phyloP scores from a whole-genome alignment of 2,329 filamentous ascomycete genomes.

The Diaporthe nobilis region DNA sequence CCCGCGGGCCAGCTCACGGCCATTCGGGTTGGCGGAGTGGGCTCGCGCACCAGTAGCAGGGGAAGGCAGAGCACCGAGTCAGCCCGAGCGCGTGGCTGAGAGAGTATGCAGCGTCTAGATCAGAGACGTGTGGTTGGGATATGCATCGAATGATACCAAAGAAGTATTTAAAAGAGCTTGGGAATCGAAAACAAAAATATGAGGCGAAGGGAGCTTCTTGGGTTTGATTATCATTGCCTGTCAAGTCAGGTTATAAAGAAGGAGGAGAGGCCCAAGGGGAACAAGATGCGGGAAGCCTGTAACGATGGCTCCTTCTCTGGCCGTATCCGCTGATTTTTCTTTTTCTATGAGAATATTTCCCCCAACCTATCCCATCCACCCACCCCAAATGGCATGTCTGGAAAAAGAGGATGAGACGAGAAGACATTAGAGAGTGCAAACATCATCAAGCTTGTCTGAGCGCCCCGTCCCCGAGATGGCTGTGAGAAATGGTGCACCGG shows the following conservation, averaged over 20 bases:
- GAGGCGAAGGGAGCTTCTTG: slow-evolving; percentile 36
- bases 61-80: neutral
- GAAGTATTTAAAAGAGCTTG: slow-evolving; percentile 36
- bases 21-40: neutral
- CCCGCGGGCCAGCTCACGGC: neutral
- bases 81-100: neutral
- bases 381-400: slow-evolving; percentile 9
- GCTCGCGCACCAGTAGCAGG: neutral
- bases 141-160: slow-evolving; percentile 41
- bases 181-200: slow-evolving; percentile 30
- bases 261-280: neutral
- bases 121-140: slow-evolving; percentile 3
- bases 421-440: slow-evolving; percentile 38
- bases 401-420: slow-evolving; percentile 26
- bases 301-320: slow-evolving; percentile 21
- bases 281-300: neutral
- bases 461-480: neutral
- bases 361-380: slow-evolving; percentile 11
- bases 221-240: slow-evolving; percentile 7
- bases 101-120: neutral
- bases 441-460: slow-evolving; percentile 13
- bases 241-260: slow-evolving; percentile 29
- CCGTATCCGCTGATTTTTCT: slow-evolving; percentile 7
- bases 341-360: slow-evolving; percentile 31
- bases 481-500: neutral